Conservation (phyloP, 768 basidiomycete species). For the Podaxis pistillaris region DNA sequence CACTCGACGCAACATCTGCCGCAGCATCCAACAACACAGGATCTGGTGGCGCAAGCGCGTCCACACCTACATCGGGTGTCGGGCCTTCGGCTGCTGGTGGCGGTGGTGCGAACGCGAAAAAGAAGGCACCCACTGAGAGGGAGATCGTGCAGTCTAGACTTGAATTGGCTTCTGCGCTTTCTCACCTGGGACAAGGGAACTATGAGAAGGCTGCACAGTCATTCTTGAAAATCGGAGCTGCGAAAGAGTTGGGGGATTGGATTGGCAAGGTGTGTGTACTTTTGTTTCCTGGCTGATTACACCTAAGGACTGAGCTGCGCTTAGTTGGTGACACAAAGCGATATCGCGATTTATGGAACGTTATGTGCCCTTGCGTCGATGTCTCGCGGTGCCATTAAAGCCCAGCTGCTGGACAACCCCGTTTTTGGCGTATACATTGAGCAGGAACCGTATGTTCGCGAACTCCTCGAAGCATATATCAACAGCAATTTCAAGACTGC, state of each 20-base stretch:
- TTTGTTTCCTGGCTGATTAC: not conserved
- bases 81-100: constrained; percentile 21
- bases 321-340: constrained; percentile 74
- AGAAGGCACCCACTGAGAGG: constrained; percentile 55
- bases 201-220: constrained; percentile 80
- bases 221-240: constrained; percentile 67
- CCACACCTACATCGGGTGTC: constrained; percentile 15
- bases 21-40: constrained; percentile 21
- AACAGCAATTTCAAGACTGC: constrained; percentile 83
- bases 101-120: constrained; percentile 24
- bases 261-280: constrained; percentile 56
- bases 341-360: constrained; percentile 85
- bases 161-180: constrained; percentile 77
- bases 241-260: constrained; percentile 76
- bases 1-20: constrained; percentile 62
- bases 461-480: constrained; percentile 84
- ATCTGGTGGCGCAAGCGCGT: constrained; percentile 19
- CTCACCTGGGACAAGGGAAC: constrained; percentile 64
- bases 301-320: not conserved
- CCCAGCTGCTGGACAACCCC: constrained; percentile 64
- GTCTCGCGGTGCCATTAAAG: constrained; percentile 66
- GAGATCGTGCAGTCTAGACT: constrained; percentile 76
- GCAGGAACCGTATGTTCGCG: constrained; percentile 83
- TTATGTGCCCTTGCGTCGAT: constrained; percentile 82
- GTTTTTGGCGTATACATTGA: constrained; percentile 78